These are phyloP conservation scores for Pythium guiyangense DNA, from an alignment of 352 stramenopile species.

Conservation along the genomic window DNA sequence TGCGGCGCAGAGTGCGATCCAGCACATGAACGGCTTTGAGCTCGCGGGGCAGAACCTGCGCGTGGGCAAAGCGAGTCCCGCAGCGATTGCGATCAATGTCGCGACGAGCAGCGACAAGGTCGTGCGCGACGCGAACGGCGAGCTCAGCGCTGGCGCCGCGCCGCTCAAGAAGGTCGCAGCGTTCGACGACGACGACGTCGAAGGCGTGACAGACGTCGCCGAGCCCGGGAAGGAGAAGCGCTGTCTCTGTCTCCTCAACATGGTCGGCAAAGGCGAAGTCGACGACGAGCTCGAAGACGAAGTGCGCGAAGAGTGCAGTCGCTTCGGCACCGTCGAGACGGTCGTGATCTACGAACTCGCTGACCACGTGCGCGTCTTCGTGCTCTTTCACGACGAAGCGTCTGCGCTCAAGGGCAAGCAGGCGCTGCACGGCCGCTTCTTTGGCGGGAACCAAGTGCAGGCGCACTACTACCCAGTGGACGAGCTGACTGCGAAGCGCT, in stretches of 20 bases:
- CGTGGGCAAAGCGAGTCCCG: slow-evolving; percentile 70
- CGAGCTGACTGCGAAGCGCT: slow-evolving; percentile 38
- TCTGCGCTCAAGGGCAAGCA: slow-evolving; percentile 45
- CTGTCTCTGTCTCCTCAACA: slow-evolving; percentile 69
- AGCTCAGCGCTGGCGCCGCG: slow-evolving; percentile 2
- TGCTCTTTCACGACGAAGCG: slow-evolving; percentile 50
- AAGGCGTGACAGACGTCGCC: slow-evolving; percentile 43
- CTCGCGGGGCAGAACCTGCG: slow-evolving; percentile 68
- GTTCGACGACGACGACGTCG: slow-evolving; percentile 56
- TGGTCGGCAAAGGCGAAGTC: slow-evolving; percentile 65
- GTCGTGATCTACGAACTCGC: slow-evolving; percentile 60
- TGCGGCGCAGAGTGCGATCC: slow-evolving; percentile 58
- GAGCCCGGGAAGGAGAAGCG: slow-evolving; percentile 28
- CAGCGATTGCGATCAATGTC: slow-evolving; percentile 64
- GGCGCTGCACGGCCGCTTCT: slow-evolving; percentile 69
- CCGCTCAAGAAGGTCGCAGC: slow-evolving; percentile 18
- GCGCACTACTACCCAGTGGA: slow-evolving; percentile 52
- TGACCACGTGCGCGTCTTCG: slow-evolving; percentile 77
- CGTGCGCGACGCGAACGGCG: slow-evolving; percentile 24
- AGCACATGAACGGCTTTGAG: slow-evolving; percentile 84
- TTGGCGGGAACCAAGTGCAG: slow-evolving; percentile 70
- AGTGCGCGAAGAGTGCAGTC: slow-evolving; percentile 61
- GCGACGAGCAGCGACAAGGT: slow-evolving; percentile 63
- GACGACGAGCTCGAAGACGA: slow-evolving; percentile 67
- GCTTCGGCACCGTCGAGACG: slow-evolving; percentile 47